A percentile compares a stretch with the other conserved stretches of the same genome.
These are phyloP conservation scores for Melanopsichium pennsylvanicum DNA, from an alignment of 1,284 basidiomycete genomes.

Conservation along the genomic window DNA sequence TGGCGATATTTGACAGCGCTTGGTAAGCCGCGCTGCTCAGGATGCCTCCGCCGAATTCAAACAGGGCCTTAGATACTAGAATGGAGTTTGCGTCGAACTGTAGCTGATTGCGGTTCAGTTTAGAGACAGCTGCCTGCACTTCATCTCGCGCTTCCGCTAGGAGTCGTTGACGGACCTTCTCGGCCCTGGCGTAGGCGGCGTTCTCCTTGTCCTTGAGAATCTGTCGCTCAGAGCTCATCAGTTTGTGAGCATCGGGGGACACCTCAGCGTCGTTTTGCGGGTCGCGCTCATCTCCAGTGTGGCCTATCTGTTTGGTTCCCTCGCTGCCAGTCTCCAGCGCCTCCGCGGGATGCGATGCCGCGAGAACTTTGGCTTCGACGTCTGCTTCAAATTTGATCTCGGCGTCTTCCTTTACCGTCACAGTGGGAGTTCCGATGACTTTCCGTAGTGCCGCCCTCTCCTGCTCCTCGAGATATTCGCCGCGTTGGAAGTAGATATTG, in stretches of 20 bases:
- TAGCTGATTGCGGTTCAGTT: slow-evolving; percentile 10
- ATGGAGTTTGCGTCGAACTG: not conserved
- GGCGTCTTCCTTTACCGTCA: not conserved
- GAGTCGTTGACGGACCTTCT: slow-evolving; percentile 51
- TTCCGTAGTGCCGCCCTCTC: not conserved
- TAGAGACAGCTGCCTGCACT: slow-evolving; percentile 34
- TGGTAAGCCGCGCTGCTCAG: slow-evolving; percentile 10
- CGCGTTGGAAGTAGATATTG: slow-evolving; percentile 59
- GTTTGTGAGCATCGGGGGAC: not conserved
- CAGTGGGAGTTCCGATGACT: not conserved
- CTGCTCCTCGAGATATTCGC: slow-evolving; percentile 40
- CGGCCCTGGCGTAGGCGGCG: slow-evolving; percentile 51
- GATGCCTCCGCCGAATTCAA: slow-evolving; percentile 33
- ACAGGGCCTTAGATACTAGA: slow-evolving; percentile 11
- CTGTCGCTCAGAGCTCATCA: slow-evolving; percentile 28
- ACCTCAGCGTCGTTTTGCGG: not conserved
- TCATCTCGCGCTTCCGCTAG: slow-evolving; percentile 44
- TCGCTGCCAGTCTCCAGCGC: no score
- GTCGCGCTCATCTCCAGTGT: not conserved
- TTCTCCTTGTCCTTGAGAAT: slow-evolving; percentile 46
- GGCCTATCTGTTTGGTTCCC: not conserved
- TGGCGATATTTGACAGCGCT: not conserved
- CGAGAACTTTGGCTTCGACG: not conserved
- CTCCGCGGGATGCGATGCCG: no score
- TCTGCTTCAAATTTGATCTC: slow-evolving; percentile 3